Percentiles rank a stretch among this genome's conserved stretches.
phyloP scores from a whole-genome alignment of 2,329 filamentous ascomycete species.

The Cryphonectria japonica region DNA sequence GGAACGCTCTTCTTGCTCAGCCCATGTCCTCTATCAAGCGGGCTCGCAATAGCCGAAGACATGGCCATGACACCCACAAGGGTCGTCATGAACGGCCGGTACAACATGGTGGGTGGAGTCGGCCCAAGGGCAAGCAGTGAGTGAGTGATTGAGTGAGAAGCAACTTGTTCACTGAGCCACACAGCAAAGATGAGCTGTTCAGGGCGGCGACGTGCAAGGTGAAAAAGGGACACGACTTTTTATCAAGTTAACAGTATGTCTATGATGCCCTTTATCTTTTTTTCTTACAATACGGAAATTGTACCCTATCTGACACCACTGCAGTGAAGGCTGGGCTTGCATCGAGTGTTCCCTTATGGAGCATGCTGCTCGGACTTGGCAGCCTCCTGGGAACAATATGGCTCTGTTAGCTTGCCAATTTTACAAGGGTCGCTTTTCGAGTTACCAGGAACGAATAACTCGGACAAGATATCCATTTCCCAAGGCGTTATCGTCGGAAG shows the following conservation, averaged over 20 bases:
- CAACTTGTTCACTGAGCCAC: not conserved
- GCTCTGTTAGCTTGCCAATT: not conserved
- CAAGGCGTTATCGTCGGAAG: not conserved
- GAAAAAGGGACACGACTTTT: not conserved
- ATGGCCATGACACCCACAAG: conserved; percentile 12
- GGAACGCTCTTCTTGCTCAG: conserved; percentile 17
- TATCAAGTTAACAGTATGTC: not conserved
- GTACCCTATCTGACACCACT: not conserved
- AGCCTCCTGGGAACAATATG: not conserved
- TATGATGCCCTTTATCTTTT: not conserved
- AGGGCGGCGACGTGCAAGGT: not conserved
- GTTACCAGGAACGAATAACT: not conserved
- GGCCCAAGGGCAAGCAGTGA: not conserved
- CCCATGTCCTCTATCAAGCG: conserved; percentile 5
- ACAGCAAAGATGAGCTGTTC: not conserved
- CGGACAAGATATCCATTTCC: not conserved
- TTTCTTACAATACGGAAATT: not conserved
- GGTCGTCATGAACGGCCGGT: conserved; percentile 1
- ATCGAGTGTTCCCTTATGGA: not conserved
- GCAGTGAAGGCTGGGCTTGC: not conserved
- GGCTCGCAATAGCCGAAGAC: conserved; percentile 14
- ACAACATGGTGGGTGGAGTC: conserved; percentile 1
- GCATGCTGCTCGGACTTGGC: not conserved
- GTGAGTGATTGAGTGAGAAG: not conserved
- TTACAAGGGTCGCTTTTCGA: not conserved